Evolutionary conservation across 331 rosid genomes (phyloP), one percentile per base, ranked within the genome.

Genomic region (Rosa hybrid): DNA sequence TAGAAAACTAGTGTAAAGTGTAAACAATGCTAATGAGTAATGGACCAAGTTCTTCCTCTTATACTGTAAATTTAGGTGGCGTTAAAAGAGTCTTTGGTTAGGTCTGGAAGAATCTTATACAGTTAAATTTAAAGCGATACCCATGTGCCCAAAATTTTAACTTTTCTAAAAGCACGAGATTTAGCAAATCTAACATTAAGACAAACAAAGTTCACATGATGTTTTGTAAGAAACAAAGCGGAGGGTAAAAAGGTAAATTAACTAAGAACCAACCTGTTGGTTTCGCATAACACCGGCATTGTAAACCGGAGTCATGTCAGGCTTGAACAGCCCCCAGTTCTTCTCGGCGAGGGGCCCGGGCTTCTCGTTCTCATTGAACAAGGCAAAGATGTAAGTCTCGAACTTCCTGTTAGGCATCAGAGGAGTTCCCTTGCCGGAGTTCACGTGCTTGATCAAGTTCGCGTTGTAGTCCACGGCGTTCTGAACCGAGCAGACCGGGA

Each of bases 321-420:
- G 92, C 10, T 30, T 87, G 62, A 95, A 93, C 54, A 95, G 23
- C 0, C 98, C 99, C 93, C 96, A 95, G 74, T 93, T 95, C 69
- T 86, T 83, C 83, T 95, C 99, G 0, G 98, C 98, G 0, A 63
- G 49, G 5, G 99, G 97, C 45, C 98, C 99, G 13, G 99, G 96
- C 71, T 95, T 95, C 49, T 88, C 90, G 87, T 93, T 86, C 88
- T 95, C 99, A 12, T 95, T 88, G 38, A 95, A 95, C 77, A 95
- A 38, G 0, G 91, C 90, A 17, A 95, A 95, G 2, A 95, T 62
- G 60, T 84, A 95, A 0, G 93, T 76, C 77, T 95, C 98, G 67
- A 95, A 91, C 65, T 42, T 86, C 5, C 96, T 70, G 68, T 89
- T 91, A 0, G 98, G 99, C 98, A 95, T 95, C 90, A 95, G 74